Conservation (phyloP, 1,139 yeast species). For the Geotrichum reessii region DNA sequence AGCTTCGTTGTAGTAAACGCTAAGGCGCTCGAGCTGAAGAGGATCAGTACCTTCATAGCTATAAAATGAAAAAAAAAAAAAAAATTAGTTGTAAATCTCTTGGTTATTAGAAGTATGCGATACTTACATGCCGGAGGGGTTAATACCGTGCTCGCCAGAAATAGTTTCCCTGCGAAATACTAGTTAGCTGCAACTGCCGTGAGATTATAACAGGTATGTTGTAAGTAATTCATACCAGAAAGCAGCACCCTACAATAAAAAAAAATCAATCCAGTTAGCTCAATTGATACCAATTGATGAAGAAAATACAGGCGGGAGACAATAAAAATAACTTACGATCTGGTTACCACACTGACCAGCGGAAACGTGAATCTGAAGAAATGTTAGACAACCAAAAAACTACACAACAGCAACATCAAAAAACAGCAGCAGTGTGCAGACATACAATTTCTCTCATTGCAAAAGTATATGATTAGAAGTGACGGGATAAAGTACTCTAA, state of each 20-base stretch:
- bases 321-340: constrained; percentile 50
- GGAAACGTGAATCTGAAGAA: constrained; percentile 76
- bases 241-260: constrained; percentile 74
- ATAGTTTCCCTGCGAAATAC: constrained; percentile 63
- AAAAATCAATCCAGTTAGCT: not conserved
- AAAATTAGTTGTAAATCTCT: too few relatives aligned
- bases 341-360: constrained; percentile 99
- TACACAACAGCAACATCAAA: not conserved
- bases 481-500: not conserved
- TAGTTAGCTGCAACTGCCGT: not conserved
- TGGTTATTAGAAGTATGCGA: too few relatives aligned
- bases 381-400: constrained; percentile 18
- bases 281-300: not conserved
- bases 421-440: too few relatives aligned
- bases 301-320: not conserved
- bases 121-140: constrained; percentile 54
- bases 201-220: not conserved
- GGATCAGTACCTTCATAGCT: constrained; percentile 32
- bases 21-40: constrained; percentile 29
- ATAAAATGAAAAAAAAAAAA: not conserved
- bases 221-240: constrained; percentile 46
- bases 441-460: constrained; percentile 58
- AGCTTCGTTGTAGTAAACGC: constrained; percentile 35
- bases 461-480: not conserved
- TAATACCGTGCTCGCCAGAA: constrained; percentile 94